Conservation (phyloP, 2,329 filamentous ascomycete species). For the Curvularia verruculosa region DNA sequence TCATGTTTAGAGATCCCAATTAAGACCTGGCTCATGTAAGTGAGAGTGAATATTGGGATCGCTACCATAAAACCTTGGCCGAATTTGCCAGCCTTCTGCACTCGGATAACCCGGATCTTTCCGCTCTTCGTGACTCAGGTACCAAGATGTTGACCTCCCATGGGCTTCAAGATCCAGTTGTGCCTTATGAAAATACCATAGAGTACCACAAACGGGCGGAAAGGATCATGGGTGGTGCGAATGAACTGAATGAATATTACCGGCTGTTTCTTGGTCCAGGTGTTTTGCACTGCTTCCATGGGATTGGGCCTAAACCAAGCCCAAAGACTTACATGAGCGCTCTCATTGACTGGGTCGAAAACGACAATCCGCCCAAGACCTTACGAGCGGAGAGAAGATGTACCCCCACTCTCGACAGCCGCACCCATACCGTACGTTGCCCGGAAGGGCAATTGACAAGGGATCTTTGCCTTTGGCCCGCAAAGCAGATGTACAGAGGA, state of each 20-base stretch:
- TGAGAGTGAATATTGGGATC: conserved; percentile 17
- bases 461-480: neutral
- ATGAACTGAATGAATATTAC: conserved; percentile 37
- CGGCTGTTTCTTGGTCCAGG: conserved; percentile 42
- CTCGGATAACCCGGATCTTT: conserved; percentile 32
- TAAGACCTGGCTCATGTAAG: conserved; percentile 25
- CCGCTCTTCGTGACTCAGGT: conserved; percentile 27
- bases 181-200: conserved; percentile 35
- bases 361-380: conserved; percentile 25
- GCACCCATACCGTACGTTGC: neutral
- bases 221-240: conserved; percentile 30
- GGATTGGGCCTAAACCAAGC: conserved; percentile 18
- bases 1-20: conserved; percentile 22
- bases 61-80: conserved; percentile 27
- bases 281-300: conserved; percentile 34
- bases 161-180: conserved; percentile 33
- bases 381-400: neutral
- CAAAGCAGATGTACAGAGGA: neutral
- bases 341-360: conserved; percentile 41
- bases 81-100: conserved; percentile 33
- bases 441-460: neutral
- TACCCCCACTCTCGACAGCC: too few species aligned
- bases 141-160: conserved; percentile 41
- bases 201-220: conserved; percentile 33
- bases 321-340: conserved; percentile 28